Evolutionary conservation across 495 filamentous ascomycete species (phyloP), one percentile per base, ranked within the genome.

Genomic region (Umbilicaria muhlenbergii): DNA sequence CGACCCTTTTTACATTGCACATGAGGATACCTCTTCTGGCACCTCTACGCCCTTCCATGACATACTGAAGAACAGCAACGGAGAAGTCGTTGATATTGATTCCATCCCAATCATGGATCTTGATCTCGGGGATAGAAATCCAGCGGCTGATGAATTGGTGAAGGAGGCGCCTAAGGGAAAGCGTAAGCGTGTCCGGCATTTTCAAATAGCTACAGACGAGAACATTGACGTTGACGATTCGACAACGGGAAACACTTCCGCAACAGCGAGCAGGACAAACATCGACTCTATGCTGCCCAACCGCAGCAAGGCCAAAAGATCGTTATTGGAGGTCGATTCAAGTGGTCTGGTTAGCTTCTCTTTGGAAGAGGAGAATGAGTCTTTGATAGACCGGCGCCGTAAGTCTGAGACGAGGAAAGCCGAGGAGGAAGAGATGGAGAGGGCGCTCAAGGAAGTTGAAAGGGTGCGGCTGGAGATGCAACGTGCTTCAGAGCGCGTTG

Each of bases 71-170:
- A 71, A 62, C 24, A 73, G 74, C 28, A 81, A 85, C 51, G 78
- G 77, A 2, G 77, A 78, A 7, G 80, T 77, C 24, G 61, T 94
- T 13, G 91, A 98, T 56, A 72, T 98, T 39, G 91, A 98, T 57
- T 73, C 82, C 12, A 98, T 98, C 47, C 91, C 91, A 1, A 89
- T 96, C 47, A 86, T 98, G 72, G 77, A 92, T 50, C 73, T 98
- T 18, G 76, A 88, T 52, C 66, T 94, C 18, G 75, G 74, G 2
- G 72, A 70, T 40, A 41, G 57, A 33, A 34, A 42, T 28, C 37
- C 62, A 13, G 50, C 55, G 39, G 40, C 28, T 39, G 56, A 51
- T 31, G n/a, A 28, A 34, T 39, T 42, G 19, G 36, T 44, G 16
- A 31, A 28, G 19, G 41, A 44, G 14, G 28, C 1, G 31, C 47